Conservation (phyloP, 176 grass and related monocot genomes). For the Oryza australiensis region DNA sequence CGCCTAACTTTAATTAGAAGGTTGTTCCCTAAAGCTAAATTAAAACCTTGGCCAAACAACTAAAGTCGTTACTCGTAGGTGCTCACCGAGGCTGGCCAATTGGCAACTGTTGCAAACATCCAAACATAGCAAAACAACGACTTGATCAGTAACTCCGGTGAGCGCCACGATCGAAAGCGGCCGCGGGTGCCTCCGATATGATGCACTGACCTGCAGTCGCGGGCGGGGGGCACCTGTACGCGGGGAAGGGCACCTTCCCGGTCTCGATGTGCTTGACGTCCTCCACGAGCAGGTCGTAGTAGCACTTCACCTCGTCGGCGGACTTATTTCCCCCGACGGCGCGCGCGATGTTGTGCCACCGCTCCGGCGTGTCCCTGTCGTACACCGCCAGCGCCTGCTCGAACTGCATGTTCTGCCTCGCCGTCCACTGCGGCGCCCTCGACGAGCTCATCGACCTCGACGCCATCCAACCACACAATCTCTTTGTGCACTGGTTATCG, state of each 20-base stretch:
- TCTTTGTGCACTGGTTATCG: not conserved
- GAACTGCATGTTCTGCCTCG: slow-evolving; percentile 68
- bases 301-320: slow-evolving; percentile 56
- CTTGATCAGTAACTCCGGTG: not conserved
- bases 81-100: not conserved
- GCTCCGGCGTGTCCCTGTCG: slow-evolving; percentile 60
- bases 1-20: not conserved
- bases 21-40: not conserved
- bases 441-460: slow-evolving; percentile 48
- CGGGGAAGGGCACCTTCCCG: slow-evolving; percentile 53
- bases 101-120: too few relatives aligned
- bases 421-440: slow-evolving; percentile 46
- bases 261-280: slow-evolving; percentile 66
- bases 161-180: not conserved
- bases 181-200: not conserved
- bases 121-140: not conserved
- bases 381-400: slow-evolving; percentile 69
- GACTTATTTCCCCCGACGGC: slow-evolving; percentile 64
- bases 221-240: slow-evolving; percentile 35
- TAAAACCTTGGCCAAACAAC: not conserved
- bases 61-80: too few relatives aligned
- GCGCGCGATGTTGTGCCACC: slow-evolving; percentile 70
- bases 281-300: slow-evolving; percentile 58
- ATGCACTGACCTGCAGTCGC: slow-evolving; percentile 25
- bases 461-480: slow-evolving; percentile 35